Evolutionary conservation across 306 rosid species (phyloP).

Genomic region (Senna tora): DNA sequence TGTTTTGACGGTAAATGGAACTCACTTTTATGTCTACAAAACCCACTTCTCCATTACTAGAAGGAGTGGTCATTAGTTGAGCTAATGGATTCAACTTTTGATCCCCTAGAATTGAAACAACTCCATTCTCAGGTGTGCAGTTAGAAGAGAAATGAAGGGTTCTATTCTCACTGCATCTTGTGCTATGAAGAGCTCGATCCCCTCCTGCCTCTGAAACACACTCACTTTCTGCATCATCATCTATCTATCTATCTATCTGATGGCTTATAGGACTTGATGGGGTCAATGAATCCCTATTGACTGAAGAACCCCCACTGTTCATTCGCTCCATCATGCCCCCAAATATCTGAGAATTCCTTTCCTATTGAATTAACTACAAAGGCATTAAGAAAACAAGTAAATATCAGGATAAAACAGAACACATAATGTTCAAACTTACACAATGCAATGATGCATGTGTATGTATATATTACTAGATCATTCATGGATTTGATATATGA

Average conservation of each 20-base stretch:
- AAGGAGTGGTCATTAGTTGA: slow-evolving; percentile 35
- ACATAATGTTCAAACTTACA: not conserved
- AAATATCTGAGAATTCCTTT: slow-evolving; percentile 28
- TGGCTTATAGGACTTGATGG: slow-evolving; percentile 26
- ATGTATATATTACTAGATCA: not conserved
- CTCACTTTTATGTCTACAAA: slow-evolving; percentile 45
- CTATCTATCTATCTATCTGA: slow-evolving; percentile 42
- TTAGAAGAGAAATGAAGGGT: slow-evolving; percentile 36
- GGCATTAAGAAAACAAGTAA: not conserved
- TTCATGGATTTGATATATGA: not conserved
- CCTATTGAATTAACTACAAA: slow-evolving; percentile 38
- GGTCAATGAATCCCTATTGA: slow-evolving; percentile 45
- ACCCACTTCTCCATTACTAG: slow-evolving; percentile 33
- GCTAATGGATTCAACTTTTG: slow-evolving; percentile 33
- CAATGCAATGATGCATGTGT: no score
- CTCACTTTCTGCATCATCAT: slow-evolving; percentile 41
- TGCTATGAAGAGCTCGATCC: slow-evolving; percentile 60
- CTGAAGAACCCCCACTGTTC: slow-evolving; percentile 48
- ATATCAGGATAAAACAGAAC: not conserved
- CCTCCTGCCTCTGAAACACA: slow-evolving; percentile 66
- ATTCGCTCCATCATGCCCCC: slow-evolving; percentile 38
- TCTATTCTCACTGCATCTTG: slow-evolving; percentile 41
- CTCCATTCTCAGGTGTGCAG: slow-evolving; percentile 42
- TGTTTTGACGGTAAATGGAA: slow-evolving; percentile 8
- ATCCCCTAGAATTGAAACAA: slow-evolving; percentile 42